Conservation (phyloP, 2,329 filamentous ascomycete species). For the Arthrobotrys entomopaga region DNA sequence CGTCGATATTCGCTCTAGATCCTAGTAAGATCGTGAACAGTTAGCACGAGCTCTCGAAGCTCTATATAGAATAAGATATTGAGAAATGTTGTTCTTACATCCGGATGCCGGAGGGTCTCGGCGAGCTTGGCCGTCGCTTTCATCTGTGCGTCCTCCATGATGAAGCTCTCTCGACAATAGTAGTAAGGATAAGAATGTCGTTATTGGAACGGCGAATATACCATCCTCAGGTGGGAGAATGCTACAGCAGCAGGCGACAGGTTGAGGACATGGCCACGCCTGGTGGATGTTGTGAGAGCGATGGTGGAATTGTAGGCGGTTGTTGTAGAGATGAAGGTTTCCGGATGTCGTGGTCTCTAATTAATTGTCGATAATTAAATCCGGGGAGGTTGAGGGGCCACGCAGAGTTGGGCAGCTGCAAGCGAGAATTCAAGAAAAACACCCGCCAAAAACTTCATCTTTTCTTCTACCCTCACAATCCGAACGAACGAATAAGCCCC, state of each 20-base stretch:
- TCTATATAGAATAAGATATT: background rate
- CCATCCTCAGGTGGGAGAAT: constrained; percentile 33
- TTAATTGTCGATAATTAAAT: too few relatives aligned
- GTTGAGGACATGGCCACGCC: constrained; percentile 26
- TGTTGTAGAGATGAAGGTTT: background rate
- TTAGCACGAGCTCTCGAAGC: constrained; percentile 6
- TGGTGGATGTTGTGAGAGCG: background rate
- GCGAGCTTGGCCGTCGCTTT: constrained; percentile 78
- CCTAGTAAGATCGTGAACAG: constrained; percentile 61
- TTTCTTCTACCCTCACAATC: background rate
- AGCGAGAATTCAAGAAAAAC: constrained; percentile 12
- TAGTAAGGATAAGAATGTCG: constrained; percentile 22
- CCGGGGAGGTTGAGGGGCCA: constrained; percentile 5
- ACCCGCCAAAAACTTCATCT: background rate
- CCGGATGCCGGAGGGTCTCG: constrained; percentile 91
- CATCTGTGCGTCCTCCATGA: constrained; percentile 72
- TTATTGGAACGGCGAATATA: constrained; percentile 24
- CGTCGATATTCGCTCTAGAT: constrained; percentile 92
- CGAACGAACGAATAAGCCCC: too few relatives aligned
- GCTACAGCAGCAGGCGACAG: constrained; percentile 1
- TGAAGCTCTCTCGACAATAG: constrained; percentile 48
- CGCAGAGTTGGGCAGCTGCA: constrained; percentile 17
- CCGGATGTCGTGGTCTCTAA: too few relatives aligned
- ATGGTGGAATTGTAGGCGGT: constrained; percentile 5
- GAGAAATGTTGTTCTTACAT: constrained; percentile 62